Evolutionary conservation across 495 filamentous ascomycete species (phyloP).

Genomic region (Durotheca rogersii): DNA sequence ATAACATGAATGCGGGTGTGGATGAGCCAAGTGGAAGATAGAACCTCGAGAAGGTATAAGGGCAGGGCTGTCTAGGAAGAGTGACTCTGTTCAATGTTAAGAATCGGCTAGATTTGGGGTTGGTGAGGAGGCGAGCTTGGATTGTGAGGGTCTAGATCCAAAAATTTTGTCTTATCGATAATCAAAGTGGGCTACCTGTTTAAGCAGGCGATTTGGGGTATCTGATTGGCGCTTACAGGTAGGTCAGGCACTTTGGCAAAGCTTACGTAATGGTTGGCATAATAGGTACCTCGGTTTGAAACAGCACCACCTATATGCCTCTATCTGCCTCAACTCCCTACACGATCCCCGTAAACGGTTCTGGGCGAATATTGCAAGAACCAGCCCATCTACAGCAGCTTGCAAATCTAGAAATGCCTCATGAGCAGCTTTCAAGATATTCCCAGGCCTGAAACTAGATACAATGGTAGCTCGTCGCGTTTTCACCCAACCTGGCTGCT

Average conservation of each 20-base stretch:
- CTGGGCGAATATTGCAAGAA: no score
- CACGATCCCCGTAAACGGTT: no score
- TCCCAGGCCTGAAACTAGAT: not conserved
- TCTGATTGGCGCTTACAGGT: slow-evolving; percentile 11
- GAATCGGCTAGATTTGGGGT: not conserved
- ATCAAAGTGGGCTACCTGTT: not conserved
- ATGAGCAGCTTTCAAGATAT: not conserved
- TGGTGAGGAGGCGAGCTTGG: slow-evolving; percentile 8
- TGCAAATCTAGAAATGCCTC: no score
- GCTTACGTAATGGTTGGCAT: no score
- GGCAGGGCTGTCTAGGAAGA: slow-evolving; percentile 5
- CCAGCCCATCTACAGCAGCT: no score
- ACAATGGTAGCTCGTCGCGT: slow-evolving; percentile 24
- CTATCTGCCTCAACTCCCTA: not conserved
- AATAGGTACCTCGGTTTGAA: no score
- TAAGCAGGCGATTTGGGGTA: not conserved
- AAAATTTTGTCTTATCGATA: slow-evolving; percentile 23
- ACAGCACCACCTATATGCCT: no score
- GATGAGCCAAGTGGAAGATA: no score
- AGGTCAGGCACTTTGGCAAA: no score
- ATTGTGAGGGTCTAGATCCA: slow-evolving; percentile 14
- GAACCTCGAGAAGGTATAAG: no score
- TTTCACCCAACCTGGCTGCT: slow-evolving; percentile 28
- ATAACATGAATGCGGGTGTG: slow-evolving; percentile 18
- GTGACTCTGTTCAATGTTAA: slow-evolving; percentile 8